A percentile compares a stretch with the other conserved stretches of the same genome.
Conservation (phyloP, 75 land plant genomes). For the Sequoiadendron giganteum region DNA sequence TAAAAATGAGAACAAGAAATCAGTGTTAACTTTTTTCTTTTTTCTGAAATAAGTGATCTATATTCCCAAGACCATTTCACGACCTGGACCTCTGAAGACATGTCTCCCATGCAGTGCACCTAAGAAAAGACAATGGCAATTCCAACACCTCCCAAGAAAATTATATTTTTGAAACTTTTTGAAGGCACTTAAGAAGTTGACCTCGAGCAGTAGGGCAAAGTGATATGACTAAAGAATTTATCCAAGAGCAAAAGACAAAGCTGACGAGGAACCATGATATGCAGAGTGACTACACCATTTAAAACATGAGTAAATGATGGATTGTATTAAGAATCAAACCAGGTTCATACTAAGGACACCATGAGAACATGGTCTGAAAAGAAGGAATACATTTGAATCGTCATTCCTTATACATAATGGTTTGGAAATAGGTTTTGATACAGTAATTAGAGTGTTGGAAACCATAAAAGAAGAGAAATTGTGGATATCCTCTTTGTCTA, state of each 20-base stretch:
- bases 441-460: neutral
- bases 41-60: too few species aligned
- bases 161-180: too few species aligned
- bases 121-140: neutral
- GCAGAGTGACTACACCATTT: neutral
- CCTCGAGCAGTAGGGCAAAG: too few species aligned
- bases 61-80: too few species aligned
- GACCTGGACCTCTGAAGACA: too few species aligned
- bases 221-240: too few species aligned
- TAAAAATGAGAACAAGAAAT: too few species aligned
- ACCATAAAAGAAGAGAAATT: neutral
- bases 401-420: neutral
- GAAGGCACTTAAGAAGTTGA: too few species aligned
- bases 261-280: neutral
- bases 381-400: neutral
- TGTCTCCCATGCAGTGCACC: neutral
- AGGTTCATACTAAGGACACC: neutral
- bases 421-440: neutral
- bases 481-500: neutral
- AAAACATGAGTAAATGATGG: neutral
- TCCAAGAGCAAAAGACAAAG: slow-evolving; percentile 3
- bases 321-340: neutral
- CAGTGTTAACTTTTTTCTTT: too few species aligned
- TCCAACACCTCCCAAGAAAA: neutral
- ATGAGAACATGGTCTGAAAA: neutral